Base-by-base conservation (phyloP, 73 alveolate species). In the Symbiodinium natans region DNA sequence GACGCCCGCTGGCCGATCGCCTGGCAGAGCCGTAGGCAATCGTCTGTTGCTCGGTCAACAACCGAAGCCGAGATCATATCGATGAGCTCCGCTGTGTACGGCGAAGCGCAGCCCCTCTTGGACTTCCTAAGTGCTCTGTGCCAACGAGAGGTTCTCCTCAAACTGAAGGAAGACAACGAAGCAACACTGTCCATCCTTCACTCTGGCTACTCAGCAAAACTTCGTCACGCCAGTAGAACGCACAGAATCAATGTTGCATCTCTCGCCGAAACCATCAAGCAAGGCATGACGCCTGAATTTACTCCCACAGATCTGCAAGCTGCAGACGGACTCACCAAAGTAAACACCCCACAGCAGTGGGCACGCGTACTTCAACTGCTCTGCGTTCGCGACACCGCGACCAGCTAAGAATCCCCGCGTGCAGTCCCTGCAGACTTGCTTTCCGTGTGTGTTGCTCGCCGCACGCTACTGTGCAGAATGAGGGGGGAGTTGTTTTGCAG, bases 1-100 rank as follows among this genome's bases (percentile, higher is more conserved):
- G 1, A 6, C 3, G 27, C 25, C 6, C 11, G 42, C 13, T 42
- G 40, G 2, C 92, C 92, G 1, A 19, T 83, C n/a, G 5, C 41
- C 25, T 83, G 92, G 92, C 92, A 83, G 38, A 83, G 75, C 92
- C 27, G 33, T 21, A 83, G 41, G 41, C 92, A 83, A 27, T 10
- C 59, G 0, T 40, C 74, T 4, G 33, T 33, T 25, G 92, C 92
- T 9, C 3, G 93, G 5, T 25, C 48, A 33, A 84, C 93, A 7
- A 27, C 93, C 5, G 93, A 84, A 84, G 93, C 93, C 17, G 93
- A 84, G 23, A 27, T 29, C 11, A 84, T 84, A 10, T 42, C 93
- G 4, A 29, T n/a, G 19, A 74, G 43, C 23, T 25, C 59, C 0
- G 92, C 74, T 0, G 3, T 83, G 74, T 41, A 27, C 27, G 71